Evolutionary conservation across 148 eudicot species (phyloP).

Genomic region (Limonium bicolor): DNA sequence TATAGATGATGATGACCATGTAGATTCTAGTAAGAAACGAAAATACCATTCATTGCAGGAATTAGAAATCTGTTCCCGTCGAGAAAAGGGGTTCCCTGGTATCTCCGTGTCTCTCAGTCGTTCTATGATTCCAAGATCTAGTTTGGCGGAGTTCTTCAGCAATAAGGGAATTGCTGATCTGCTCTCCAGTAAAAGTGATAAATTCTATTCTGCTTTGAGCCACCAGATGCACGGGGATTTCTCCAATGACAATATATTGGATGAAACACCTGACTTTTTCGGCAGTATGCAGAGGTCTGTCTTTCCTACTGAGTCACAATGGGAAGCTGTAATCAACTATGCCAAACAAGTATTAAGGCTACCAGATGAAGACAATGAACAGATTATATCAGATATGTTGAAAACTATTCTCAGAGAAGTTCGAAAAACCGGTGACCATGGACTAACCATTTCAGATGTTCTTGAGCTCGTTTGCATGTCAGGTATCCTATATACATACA

Average conservation of each 20-base stretch:
- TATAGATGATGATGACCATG: constrained; percentile 31
- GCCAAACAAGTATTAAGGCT: constrained; percentile 18
- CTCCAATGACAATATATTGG: constrained; percentile 13
- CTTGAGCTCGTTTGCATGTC: constrained; percentile 30
- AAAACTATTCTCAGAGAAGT: constrained; percentile 35
- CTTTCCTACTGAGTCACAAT: constrained; percentile 35
- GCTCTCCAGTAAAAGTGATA: constrained; percentile 21
- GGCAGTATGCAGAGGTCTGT: constrained; percentile 13
- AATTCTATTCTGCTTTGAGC: constrained; percentile 17
- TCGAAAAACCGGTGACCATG: constrained; percentile 90
- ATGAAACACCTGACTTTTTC: constrained; percentile 28
- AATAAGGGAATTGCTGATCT: constrained; percentile 13
- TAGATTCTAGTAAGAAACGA: constrained; percentile 23
- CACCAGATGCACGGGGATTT: constrained; percentile 13
- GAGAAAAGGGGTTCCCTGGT: constrained; percentile 97
- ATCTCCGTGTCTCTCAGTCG: constrained; percentile 41
- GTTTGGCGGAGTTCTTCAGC: constrained; percentile 27
- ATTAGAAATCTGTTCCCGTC: constrained; percentile 46
- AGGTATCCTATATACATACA: constrained; percentile 22
- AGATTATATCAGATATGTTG: too few relatives aligned
- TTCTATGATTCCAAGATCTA: constrained; percentile 24
- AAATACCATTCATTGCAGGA: constrained; percentile 31
- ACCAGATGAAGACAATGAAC: constrained; percentile 15
- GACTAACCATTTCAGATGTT: constrained; percentile 58
- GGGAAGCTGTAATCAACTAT: constrained; percentile 68